Evolutionary conservation across 2,329 filamentous ascomycete species (phyloP).

Genomic region (Nigrospora oryzae): DNA sequence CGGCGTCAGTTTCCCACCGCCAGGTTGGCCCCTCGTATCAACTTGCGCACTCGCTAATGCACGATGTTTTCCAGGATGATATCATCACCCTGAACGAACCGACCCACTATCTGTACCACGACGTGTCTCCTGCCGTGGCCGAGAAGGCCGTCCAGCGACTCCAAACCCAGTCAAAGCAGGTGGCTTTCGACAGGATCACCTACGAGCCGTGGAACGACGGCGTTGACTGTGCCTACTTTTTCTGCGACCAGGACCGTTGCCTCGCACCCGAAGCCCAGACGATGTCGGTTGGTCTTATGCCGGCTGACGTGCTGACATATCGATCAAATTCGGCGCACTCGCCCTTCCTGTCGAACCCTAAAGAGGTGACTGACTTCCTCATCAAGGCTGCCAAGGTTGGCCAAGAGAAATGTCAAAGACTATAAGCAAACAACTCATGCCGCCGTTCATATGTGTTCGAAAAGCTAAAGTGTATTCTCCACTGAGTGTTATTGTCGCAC

Average conservation of each 20-base stretch:
- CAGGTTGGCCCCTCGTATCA: too few relatives aligned
- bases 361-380: conserved; percentile 6
- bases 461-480: too few relatives aligned
- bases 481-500: too few relatives aligned
- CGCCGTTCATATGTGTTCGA: too few relatives aligned
- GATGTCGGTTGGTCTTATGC: conserved; percentile 6
- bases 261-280: conserved; percentile 6
- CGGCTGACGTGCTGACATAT: conserved; percentile 5
- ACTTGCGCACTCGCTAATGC: not conserved
- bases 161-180: conserved; percentile 9
- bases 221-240: conserved; percentile 10
- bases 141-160: conserved; percentile 7
- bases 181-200: conserved; percentile 8
- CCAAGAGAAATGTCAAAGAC: not conserved
- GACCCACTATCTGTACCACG: conserved; percentile 11
- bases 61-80: conserved; percentile 3
- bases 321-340: conserved; percentile 8
- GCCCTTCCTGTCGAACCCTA: conserved; percentile 8
- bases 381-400: not conserved
- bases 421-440: too few relatives aligned
- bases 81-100: conserved; percentile 6
- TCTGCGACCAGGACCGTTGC: conserved; percentile 9
- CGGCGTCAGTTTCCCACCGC: not conserved
- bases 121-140: conserved; percentile 6
- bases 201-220: conserved; percentile 13